phyloP scores from a whole-genome alignment of 2,329 filamentous ascomycete species.

The Esteya vermicola region DNA sequence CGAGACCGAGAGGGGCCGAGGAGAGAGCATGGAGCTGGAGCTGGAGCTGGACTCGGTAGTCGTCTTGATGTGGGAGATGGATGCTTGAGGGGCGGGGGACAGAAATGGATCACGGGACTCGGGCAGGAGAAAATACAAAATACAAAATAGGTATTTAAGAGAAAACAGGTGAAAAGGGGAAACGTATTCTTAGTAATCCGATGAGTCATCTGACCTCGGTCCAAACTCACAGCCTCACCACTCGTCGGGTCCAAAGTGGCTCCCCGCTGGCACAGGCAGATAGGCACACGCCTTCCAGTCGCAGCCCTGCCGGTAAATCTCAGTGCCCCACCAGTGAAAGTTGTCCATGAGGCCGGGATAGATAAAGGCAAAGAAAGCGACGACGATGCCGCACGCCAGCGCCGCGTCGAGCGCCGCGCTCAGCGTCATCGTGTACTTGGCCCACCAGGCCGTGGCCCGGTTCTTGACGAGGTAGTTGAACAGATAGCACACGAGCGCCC shows the following conservation, averaged over 20 bases:
- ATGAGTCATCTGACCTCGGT: too few relatives aligned
- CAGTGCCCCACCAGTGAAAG: constrained; percentile 81
- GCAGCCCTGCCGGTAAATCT: constrained; percentile 71
- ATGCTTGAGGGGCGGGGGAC: background rate
- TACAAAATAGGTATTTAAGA: background rate
- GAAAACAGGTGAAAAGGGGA: too few relatives aligned
- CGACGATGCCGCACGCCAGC: constrained; percentile 66
- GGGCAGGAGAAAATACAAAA: background rate
- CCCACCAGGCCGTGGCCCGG: constrained; percentile 65
- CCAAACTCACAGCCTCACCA: too few relatives aligned
- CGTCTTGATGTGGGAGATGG: constrained; percentile 24
- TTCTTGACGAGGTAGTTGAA: constrained; percentile 69
- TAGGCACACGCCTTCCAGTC: constrained; percentile 75
- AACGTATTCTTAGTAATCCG: too few relatives aligned
- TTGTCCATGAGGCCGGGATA: constrained; percentile 60
- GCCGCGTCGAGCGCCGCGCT: constrained; percentile 74
- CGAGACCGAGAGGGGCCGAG: constrained; percentile 6
- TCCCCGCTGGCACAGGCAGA: constrained; percentile 45
- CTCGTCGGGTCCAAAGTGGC: constrained; percentile 48
- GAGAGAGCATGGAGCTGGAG: constrained; percentile 12
- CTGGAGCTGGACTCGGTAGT: constrained; percentile 22
- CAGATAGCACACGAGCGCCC: constrained; percentile 70
- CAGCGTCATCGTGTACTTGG: constrained; percentile 82
- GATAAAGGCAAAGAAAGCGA: constrained; percentile 78
- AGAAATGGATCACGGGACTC: too few relatives aligned